Base-by-base conservation (phyloP, 257 asterid species). In the Nicotiana obtusifolia region DNA sequence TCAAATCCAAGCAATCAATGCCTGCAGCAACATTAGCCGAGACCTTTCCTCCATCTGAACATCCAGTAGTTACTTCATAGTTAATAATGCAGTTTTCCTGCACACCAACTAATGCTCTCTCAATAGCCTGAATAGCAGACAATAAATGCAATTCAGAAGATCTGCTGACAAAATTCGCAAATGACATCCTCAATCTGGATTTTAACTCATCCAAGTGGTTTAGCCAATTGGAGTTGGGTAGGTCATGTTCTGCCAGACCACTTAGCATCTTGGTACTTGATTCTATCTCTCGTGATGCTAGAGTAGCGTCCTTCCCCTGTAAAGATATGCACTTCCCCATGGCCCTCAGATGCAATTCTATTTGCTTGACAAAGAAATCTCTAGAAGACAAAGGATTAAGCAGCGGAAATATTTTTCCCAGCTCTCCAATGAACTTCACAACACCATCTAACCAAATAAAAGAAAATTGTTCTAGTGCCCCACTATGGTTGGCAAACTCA, bases 51-150 rank as follows among this genome's bases (percentile, higher is more conserved):
- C 95, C 97, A 84, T 86, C 83, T 59, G 84, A 88, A 89, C 82
- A 83, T 83, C 91, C 94, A 76, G 86, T 85, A 83, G 80, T 81
- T 83, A 95, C 86, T 84, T 92, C 94, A 86, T 91, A 90, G 89
- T 86, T 90, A 77, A 90, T 65, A 87, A 82, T 81, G 85, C 86
- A 84, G 81, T 91, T 91, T 77, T 90, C 92, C 85, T 90, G 92
- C 82, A 87, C 90, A 82, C 97, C 98, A 65, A 91, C 93, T 88
- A 95, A 77, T 85, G 99, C 97, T 91, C 99, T 93, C 91, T 95
- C 99, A 41, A 91, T 86, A 84, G 93, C 87, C 87, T 91, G 92
- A 87, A 93, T 78, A 76, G 90, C 88, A 22, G 96, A 89, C 80
- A 83, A 81, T 59, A 95, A 86, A 84, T 91, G 98, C 86, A 89